Percentiles rank a stretch among this genome's conserved stretches.
phyloP scores from a whole-genome alignment of 768 basidiomycete genomes.

The Trametes gibbosa region DNA sequence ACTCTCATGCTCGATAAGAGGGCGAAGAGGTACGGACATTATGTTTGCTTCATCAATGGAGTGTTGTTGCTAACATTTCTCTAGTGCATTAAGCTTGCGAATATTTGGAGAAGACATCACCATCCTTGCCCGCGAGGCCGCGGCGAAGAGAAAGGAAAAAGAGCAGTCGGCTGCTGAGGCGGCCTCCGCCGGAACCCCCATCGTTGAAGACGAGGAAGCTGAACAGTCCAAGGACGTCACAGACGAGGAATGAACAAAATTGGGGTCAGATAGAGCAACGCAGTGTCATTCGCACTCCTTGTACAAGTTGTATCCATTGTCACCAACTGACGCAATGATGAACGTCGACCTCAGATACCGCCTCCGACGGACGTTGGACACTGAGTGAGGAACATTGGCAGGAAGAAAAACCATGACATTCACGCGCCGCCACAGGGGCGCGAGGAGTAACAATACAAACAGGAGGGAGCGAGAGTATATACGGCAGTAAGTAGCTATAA shows the following conservation, averaged over 20 bases:
- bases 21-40: constrained; percentile 66
- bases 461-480: constrained; percentile 5
- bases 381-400: background rate
- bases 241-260: background rate
- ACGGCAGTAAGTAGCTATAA: constrained; percentile 17
- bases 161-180: constrained; percentile 1
- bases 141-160: constrained; percentile 26
- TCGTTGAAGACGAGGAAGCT: background rate
- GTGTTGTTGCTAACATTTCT: background rate
- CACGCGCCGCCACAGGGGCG: background rate
- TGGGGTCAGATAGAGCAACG: too few species aligned
- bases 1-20: constrained; percentile 96
- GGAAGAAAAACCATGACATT: constrained; percentile 2
- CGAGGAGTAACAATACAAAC: constrained; percentile 16
- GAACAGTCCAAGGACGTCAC: background rate
- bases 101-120: constrained; percentile 83
- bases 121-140: constrained; percentile 39
- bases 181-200: background rate
- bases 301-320: background rate
- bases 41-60: background rate
- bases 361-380: background rate
- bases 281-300: background rate
- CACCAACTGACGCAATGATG: background rate
- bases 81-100: constrained; percentile 82
- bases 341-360: too few species aligned